Conservation (phyloP, 2,329 filamentous ascomycete genomes). For the Colletotrichum sidae region DNA sequence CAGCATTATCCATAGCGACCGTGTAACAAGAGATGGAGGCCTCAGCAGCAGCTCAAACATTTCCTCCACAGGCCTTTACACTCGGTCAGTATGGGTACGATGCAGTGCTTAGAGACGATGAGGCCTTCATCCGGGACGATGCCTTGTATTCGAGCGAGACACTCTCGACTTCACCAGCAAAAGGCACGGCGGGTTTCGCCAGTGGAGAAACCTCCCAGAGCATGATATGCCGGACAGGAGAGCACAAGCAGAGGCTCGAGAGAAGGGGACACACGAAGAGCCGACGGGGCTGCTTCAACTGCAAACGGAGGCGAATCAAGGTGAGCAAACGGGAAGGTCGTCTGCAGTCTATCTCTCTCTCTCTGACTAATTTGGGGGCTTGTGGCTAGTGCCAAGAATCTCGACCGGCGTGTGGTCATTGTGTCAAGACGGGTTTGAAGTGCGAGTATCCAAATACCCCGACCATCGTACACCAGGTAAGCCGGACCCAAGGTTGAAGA, state of each 20-base stretch:
- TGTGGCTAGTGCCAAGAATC: slow-evolving; percentile 70
- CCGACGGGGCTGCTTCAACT: slow-evolving; percentile 74
- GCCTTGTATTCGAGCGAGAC: slow-evolving; percentile 40
- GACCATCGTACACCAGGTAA: slow-evolving; percentile 63
- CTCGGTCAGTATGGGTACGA: slow-evolving; percentile 52
- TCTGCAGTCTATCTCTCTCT: background rate
- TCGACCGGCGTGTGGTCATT: slow-evolving; percentile 72
- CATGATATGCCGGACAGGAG: slow-evolving; percentile 9
- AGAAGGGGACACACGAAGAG: slow-evolving; percentile 75
- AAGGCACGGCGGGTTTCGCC: background rate
- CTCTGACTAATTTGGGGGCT: background rate
- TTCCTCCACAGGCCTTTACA: slow-evolving; percentile 46
- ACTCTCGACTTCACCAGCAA: slow-evolving; percentile 43
- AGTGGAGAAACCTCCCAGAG: background rate
- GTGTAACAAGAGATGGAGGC: slow-evolving; percentile 15
- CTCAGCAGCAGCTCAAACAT: background rate
- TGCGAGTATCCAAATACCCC: slow-evolving; percentile 71
- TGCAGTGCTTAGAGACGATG: slow-evolving; percentile 49
- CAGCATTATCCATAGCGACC: background rate
- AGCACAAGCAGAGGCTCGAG: slow-evolving; percentile 57
- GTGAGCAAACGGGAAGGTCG: slow-evolving; percentile 44
- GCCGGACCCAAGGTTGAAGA: slow-evolving; percentile 6
- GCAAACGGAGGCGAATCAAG: slow-evolving; percentile 75
- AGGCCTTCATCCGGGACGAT: slow-evolving; percentile 38
- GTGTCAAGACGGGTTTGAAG: slow-evolving; percentile 69